phyloP scores from a whole-genome alignment of 495 filamentous ascomycete species.

The Aspergillus biplanus region DNA sequence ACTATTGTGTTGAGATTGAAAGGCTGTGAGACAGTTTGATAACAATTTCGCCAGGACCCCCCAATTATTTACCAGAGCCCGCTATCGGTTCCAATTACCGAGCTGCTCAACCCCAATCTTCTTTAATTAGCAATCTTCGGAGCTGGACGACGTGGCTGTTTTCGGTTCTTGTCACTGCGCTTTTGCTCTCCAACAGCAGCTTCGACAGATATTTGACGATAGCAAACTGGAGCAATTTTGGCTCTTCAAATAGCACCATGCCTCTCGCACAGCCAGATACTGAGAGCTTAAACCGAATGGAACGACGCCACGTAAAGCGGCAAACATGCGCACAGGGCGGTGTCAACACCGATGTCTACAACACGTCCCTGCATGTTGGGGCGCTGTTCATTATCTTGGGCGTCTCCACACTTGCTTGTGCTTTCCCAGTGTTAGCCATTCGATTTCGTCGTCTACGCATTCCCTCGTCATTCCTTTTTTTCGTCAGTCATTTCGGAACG shows the following conservation, averaged over 20 bases:
- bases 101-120: conserved; percentile 16
- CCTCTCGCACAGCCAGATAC: background rate
- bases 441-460: conserved; percentile 41
- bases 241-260: background rate
- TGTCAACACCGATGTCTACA: conserved; percentile 43
- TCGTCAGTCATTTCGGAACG: conserved; percentile 77
- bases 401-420: conserved; percentile 58
- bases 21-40: background rate
- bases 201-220: conserved; percentile 17
- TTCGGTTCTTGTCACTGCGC: conserved; percentile 33
- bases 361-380: conserved; percentile 65
- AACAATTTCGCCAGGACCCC: conserved; percentile 26
- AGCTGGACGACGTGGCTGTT: conserved; percentile 34
- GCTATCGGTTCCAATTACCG: conserved; percentile 4
- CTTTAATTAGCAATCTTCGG: conserved; percentile 21
- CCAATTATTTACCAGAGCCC: conserved; percentile 8
- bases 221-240: background rate
- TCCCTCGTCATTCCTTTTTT: conserved; percentile 56
- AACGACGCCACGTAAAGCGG: conserved; percentile 21
- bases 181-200: conserved; percentile 29
- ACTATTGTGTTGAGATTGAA: background rate
- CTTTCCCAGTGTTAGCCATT: conserved; percentile 46
- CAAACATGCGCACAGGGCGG: conserved; percentile 34
- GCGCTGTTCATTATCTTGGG: conserved; percentile 69
- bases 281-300: background rate